Base-by-base conservation (phyloP, 2,329 filamentous ascomycete species). In the Penicillium griseofulvum region DNA sequence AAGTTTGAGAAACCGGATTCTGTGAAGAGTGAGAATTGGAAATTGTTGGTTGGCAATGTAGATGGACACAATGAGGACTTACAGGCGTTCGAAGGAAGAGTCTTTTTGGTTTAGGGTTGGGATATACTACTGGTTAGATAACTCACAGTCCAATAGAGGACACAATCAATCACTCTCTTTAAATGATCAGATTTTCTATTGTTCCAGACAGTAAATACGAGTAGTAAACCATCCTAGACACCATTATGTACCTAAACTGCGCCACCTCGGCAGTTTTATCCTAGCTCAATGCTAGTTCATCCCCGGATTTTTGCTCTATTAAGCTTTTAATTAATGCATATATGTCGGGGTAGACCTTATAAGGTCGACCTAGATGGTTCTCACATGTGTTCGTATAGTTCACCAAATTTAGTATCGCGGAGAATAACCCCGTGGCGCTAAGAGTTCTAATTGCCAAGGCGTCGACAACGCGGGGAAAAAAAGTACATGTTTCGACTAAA, bases 71-170 rank as follows among this genome's bases (percentile, higher is more conserved):
- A 52, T 12, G 57, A 65, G 54, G 36, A 65, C 55, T 53, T 74
- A 43, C 42, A 58, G 54, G 58, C 65, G 33, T 74, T 66, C 52
- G 72, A 74, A 51, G 72, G 70, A n/a, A 61, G 71, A 47, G 62
- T 73, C 12, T 72, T 71, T 52, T 45, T 58, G 50, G 44, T 61
- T 47, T 33, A 45, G 33, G 45, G 31, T 42, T 59, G 50, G 29
- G 19, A 33, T 54, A 19, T 43, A 26, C 31, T 43, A 28, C 43
- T 12, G 24, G 16, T n/a, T 39, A 48, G 14, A 43, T 43, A 58
- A 19, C 26, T 38, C 16, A 31, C 31, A 43, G 28, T n/a, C 17
- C 16, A n/a, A 19, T 43, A 43, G 28, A 28, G 45, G 33, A 49
- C 17, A 22, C 22, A 22, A 22, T 22, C 22, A 22, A 22, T 22